Base-by-base conservation (phyloP, 2,329 filamentous ascomycete species). In the Orbilia oligospora region DNA sequence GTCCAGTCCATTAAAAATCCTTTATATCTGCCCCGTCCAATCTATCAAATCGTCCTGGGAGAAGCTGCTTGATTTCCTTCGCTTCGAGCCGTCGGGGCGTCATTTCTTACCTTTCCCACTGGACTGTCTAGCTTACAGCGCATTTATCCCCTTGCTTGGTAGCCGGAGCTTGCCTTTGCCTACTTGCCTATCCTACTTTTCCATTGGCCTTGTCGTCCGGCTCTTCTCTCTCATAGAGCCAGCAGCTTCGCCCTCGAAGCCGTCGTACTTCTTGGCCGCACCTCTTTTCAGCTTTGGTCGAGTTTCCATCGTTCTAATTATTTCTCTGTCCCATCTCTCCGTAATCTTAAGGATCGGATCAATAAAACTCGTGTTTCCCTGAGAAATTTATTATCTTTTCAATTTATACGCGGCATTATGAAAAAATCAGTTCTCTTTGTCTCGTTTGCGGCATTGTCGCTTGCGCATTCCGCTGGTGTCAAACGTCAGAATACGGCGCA, bases 81-180 rank as follows among this genome's bases (percentile, higher is more conserved):
- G 70, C 70, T 67, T 66, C 61, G 70, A 66, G 61, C 70, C 70
- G 70, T 73, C 61, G 61, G 70, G 48, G 51, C 38, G 38, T 73
- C 24, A 44, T 12, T 46, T 56, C 51, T 64, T 66, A 49, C 58
- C n/a, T 46, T 67, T 56, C 61, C 61, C 36, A 73, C 61, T 66
- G 49, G 70, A 49, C 41, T 33, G n/a, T 22, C 16, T 36, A 73
- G 22, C 24, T 20, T 67, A 27, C 51, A 46, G 44, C 16, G 36
- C 38, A 58, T 51, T 27, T 44, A 36, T 44, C n/a, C 51, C 55
- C 46, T 63, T 48, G 46, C 58, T 67, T 48, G 9, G n/a, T 58
- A 51, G 16, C 16, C 24, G 56, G 27, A 66, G 48, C 46, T 67
- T 64, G 68, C 46, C 61, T 58, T 56, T 58, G 18, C 53, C 24